A percentile compares a stretch with the other conserved stretches of the same genome.
phyloP scores from a whole-genome alignment of 352 stramenopile species.

The Globisporangium echinulatum region DNA sequence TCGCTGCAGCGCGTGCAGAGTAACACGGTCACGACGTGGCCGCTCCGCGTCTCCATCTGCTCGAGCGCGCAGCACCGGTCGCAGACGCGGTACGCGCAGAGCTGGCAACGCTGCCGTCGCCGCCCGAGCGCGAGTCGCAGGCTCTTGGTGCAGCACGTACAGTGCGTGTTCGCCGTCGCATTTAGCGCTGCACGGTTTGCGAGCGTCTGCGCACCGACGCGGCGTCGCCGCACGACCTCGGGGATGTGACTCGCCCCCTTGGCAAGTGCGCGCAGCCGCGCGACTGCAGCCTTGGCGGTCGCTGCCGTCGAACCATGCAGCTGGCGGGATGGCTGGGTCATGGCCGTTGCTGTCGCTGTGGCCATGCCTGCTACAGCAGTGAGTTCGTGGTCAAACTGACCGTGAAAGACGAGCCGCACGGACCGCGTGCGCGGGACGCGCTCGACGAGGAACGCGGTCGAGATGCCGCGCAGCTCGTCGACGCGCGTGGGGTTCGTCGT shows the following conservation, averaged over 20 bases:
- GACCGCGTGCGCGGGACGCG: conserved; percentile 2
- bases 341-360: conserved; percentile 2
- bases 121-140: conserved; percentile 19
- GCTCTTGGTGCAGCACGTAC: conserved; percentile 39
- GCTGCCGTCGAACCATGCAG: conserved; percentile 5
- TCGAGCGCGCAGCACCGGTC: conserved; percentile 30
- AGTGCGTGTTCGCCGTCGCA: conserved; percentile 25
- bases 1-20: conserved; percentile 41
- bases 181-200: conserved; percentile 10
- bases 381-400: conserved; percentile 1
- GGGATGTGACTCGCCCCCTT: conserved; percentile 22
- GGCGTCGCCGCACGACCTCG: conserved; percentile 24
- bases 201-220: conserved; percentile 29
- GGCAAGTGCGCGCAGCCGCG: conserved; percentile 20
- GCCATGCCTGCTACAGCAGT: background rate
- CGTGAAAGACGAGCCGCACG: conserved; percentile 35
- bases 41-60: conserved; percentile 34
- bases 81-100: conserved; percentile 46
- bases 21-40: conserved; percentile 19
- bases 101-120: conserved; percentile 23
- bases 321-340: conserved; percentile 1
- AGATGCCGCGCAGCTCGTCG: conserved; percentile 32
- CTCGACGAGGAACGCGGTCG: conserved; percentile 27
- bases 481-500: conserved; percentile 19
- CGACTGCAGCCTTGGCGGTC: conserved; percentile 20